phyloP scores from a whole-genome alignment of 108 stramenopile species.

The Nitzschia sp. region DNA sequence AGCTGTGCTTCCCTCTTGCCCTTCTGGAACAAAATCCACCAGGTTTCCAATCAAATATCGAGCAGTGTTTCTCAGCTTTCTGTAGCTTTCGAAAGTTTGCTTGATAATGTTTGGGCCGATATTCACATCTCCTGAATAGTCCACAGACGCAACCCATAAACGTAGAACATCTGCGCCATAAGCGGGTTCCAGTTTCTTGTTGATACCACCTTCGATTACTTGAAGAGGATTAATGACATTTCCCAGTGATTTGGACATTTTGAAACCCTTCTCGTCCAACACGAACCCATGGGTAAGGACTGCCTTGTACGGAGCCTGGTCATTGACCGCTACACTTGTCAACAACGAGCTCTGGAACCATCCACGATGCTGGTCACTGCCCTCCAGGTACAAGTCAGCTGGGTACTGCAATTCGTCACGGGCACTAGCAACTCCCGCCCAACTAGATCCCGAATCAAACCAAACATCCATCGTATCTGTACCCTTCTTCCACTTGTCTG shows the following conservation, averaged over 20 bases:
- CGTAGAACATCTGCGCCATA: constrained; percentile 98
- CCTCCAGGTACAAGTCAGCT: constrained; percentile 91
- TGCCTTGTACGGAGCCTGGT: constrained; percentile 90
- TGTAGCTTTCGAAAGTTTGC: constrained; percentile 94
- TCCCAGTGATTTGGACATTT: constrained; percentile 99
- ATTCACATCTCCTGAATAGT: constrained; percentile 94
- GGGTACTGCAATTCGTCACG: constrained; percentile 88
- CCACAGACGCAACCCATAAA: constrained; percentile 96
- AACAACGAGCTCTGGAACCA: constrained; percentile 99
- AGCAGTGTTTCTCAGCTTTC: constrained; percentile 95
- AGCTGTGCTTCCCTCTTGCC: constrained; percentile 42
- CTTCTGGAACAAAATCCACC: constrained; percentile 84
- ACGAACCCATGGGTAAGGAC: constrained; percentile 99
- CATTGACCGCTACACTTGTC: constrained; percentile 91
- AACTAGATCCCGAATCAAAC: constrained; percentile 99
- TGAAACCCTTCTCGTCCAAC: constrained; percentile 97
- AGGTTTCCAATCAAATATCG: constrained; percentile 95
- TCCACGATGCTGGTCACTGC: constrained; percentile 96
- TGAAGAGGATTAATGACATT: constrained; percentile 95
- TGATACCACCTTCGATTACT: constrained; percentile 96
- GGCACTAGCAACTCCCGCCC: constrained; percentile 90
- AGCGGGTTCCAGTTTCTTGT: constrained; percentile 93
- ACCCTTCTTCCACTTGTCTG: constrained; percentile 93
- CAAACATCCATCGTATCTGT: constrained; percentile 99
- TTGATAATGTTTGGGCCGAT: constrained; percentile 92